A percentile compares a stretch with the other conserved stretches of the same genome.
These are phyloP conservation scores for Microdochium paspali DNA, from an alignment of 2,329 filamentous ascomycete species.

Conservation along the genomic window DNA sequence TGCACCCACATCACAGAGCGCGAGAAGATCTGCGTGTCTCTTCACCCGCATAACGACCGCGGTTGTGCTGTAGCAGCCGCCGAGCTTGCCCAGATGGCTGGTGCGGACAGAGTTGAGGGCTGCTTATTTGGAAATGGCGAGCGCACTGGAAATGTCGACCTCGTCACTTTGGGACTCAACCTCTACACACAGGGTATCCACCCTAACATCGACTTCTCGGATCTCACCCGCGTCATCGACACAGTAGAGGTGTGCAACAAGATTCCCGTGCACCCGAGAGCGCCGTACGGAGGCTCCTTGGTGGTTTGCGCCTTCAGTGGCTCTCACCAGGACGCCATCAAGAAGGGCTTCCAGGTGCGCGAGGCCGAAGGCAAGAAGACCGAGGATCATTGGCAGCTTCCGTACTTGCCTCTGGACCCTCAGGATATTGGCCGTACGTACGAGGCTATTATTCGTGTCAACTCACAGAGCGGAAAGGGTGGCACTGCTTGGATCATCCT, in stretches of 20 bases:
- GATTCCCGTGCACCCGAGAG: conserved; percentile 82
- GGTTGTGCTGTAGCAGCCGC: conserved; percentile 84
- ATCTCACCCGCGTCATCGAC: conserved; percentile 78
- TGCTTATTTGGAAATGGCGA: conserved; percentile 94
- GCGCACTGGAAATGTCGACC: conserved; percentile 88
- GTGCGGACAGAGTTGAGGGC: conserved; percentile 87
- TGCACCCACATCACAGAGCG: conserved; percentile 75
- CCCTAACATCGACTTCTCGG: conserved; percentile 82
- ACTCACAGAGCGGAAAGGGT: conserved; percentile 91
- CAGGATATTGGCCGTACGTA: conserved; percentile 93
- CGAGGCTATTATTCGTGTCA: conserved; percentile 95
- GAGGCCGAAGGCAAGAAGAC: conserved; percentile 46
- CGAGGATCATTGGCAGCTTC: conserved; percentile 71
- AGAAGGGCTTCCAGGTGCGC: conserved; percentile 75
- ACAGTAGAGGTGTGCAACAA: conserved; percentile 89
- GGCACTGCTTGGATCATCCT: conserved; percentile 92
- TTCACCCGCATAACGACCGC: conserved; percentile 92
- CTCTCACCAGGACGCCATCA: conserved; percentile 92
- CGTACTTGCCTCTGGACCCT: conserved; percentile 88
- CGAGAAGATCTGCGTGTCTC: conserved; percentile 78
- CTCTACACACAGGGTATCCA: conserved; percentile 89
- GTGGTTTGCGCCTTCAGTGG: conserved; percentile 91
- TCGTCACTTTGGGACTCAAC: conserved; percentile 87
- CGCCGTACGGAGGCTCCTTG: conserved; percentile 83
- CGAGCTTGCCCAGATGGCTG: conserved; percentile 92